phyloP scores from a whole-genome alignment of 2,329 filamentous ascomycete species.

The Diaporthe eres region DNA sequence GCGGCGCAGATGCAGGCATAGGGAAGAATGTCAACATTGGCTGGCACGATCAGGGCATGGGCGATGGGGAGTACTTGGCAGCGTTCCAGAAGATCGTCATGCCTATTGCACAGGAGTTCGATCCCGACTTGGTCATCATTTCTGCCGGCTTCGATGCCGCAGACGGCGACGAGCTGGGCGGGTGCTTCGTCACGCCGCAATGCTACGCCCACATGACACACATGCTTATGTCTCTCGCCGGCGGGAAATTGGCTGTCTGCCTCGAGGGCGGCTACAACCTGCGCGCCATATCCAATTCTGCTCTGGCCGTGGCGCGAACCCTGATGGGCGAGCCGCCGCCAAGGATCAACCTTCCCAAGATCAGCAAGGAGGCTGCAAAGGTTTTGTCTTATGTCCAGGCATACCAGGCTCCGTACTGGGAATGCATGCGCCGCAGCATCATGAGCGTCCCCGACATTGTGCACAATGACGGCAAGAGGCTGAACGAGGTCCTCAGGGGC shows the following conservation, averaged over 20 bases:
- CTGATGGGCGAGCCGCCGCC: slow-evolving; percentile 95
- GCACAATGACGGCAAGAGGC: slow-evolving; percentile 69
- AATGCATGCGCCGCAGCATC: slow-evolving; percentile 83
- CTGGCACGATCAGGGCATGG: slow-evolving; percentile 83
- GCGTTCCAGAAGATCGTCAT: slow-evolving; percentile 97
- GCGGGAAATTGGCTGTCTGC: slow-evolving; percentile 90
- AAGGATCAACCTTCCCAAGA: slow-evolving; percentile 67
- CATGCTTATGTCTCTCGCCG: slow-evolving; percentile 96
- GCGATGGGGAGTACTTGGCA: slow-evolving; percentile 95
- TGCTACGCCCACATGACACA: slow-evolving; percentile 99
- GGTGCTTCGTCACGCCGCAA: slow-evolving; percentile 89
- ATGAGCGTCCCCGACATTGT: slow-evolving; percentile 68
- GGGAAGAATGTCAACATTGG: slow-evolving; percentile 78
- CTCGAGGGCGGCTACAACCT: slow-evolving; percentile 98
- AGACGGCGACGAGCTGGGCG: slow-evolving; percentile 91
- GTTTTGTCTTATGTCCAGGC: slow-evolving; percentile 72
- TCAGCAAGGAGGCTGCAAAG: slow-evolving; percentile 70
- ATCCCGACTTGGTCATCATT: slow-evolving; percentile 94
- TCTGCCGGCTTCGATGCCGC: slow-evolving; percentile 97
- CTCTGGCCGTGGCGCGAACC: slow-evolving; percentile 90
- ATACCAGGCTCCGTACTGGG: slow-evolving; percentile 82
- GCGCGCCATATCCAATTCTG: slow-evolving; percentile 90
- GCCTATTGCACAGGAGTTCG: slow-evolving; percentile 94
- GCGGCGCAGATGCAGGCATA: slow-evolving; percentile 67
- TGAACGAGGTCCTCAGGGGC: slow-evolving; percentile 85